Base-by-base conservation (phyloP, 2,329 filamentous ascomycete species). In the Periconia sp. region DNA sequence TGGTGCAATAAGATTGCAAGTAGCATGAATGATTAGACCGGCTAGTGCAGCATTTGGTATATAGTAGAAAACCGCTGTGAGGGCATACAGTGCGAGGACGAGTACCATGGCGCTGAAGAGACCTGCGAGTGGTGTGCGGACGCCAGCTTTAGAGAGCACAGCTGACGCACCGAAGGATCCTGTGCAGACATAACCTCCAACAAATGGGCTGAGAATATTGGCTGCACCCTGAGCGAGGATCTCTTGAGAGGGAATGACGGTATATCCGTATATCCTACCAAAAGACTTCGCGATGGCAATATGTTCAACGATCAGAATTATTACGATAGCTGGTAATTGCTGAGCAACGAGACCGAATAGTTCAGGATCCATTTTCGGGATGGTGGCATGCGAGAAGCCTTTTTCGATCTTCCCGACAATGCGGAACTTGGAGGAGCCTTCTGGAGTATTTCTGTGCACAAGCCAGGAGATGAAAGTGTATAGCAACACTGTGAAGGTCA, bases 241-340 rank as follows among this genome's bases (percentile, higher is more conserved):
- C 68, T 96, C 92, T 68, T 96, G 92, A 0, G 92, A 96, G 0
- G 92, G 90, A 55, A 95, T 85, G 63, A 96, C 95, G 11, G 83
- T 87, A 72, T 96, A 96, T 73, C 95, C 94, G 74, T 95, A 95
- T 54, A 95, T 82, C 44, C 92, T 82, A 9, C 92, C 92, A 54
- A 96, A 96, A 0, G 90, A 95, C 68, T 96, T 96, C 18, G 91
- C 89, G 52, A 96, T 96, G 35, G 92, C 90, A 59, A 96, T 95
- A 66, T 96, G 92, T 71, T 96, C 92, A 48, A 96, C 94, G 24
- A 96, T 79, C 47, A 96, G 79, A 13, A 96, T 90, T 53, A 96
- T 94, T 40, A 95, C 84, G 1, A 88, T 86, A 4, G 88, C 88
- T 0, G 92, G 92, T 2, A 96, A 76, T 52, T 95, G 79, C 19